Evolutionary conservation across 2,329 filamentous ascomycete species (phyloP).

Genomic region (Talaromyces sp.): DNA sequence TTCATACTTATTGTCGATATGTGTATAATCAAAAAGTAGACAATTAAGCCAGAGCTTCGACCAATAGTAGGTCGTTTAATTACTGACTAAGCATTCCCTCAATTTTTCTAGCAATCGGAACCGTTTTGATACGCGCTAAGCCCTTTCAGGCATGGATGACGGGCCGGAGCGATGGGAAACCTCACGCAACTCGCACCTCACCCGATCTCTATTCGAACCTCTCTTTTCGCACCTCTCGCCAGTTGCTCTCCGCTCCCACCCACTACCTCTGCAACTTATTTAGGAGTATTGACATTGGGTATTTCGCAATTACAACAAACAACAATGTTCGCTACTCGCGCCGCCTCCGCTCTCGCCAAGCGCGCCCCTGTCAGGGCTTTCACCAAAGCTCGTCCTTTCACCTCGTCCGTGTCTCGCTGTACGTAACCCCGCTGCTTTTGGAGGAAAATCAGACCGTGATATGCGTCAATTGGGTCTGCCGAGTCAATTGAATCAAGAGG

Average conservation of each 20-base stretch:
- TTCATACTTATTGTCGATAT: too few relatives aligned
- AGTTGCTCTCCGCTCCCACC: conserved; percentile 16
- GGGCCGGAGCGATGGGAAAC: conserved; percentile 15
- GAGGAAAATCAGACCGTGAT: background rate
- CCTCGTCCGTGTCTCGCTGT: conserved; percentile 45
- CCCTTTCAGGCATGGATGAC: conserved; percentile 15
- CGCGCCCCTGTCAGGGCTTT: conserved; percentile 43
- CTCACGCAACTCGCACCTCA: conserved; percentile 18
- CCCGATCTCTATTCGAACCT: conserved; percentile 15
- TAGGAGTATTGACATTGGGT: background rate
- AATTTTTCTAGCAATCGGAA: conserved; percentile 4
- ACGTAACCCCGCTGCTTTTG: conserved; percentile 30
- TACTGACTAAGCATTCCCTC: conserved; percentile 4
- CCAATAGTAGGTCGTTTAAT: background rate
- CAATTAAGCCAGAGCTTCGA: background rate
- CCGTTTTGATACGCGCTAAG: conserved; percentile 10
- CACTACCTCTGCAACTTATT: background rate
- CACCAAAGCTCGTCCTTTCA: conserved; percentile 42
- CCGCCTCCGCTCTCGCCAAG: conserved; percentile 45
- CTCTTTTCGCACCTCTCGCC: conserved; percentile 12
- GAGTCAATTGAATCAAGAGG: background rate
- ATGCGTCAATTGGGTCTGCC: background rate
- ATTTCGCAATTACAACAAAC: conserved; percentile 21
- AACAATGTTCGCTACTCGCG: conserved; percentile 48
- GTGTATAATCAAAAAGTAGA: too few relatives aligned